A percentile compares a stretch with the other conserved stretches of the same genome.
Conservation (phyloP, 108 stramenopile species). For the Skeletonema potamos region DNA sequence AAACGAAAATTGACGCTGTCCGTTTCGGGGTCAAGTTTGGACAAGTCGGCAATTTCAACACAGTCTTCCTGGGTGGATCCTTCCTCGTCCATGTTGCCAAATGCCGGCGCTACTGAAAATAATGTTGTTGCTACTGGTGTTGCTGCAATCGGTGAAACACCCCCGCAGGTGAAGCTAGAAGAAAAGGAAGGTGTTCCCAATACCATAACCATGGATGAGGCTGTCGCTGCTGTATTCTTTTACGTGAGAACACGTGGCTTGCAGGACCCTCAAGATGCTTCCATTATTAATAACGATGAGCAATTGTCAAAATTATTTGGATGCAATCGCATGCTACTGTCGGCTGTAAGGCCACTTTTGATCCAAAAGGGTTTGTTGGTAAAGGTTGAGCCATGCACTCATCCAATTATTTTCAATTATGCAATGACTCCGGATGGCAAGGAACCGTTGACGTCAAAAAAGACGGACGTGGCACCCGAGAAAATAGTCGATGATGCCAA, state of each 20-base stretch:
- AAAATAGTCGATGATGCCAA: slow-evolving; percentile 18
- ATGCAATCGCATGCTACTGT: slow-evolving; percentile 68
- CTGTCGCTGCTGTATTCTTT: slow-evolving; percentile 52
- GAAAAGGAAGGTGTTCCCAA: slow-evolving; percentile 73
- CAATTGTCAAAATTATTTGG: slow-evolving; percentile 58
- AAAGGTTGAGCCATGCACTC: slow-evolving; percentile 32
- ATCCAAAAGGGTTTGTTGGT: slow-evolving; percentile 52
- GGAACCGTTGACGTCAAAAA: slow-evolving; percentile 21
- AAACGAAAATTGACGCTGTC: slow-evolving; percentile 27
- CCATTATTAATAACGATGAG: slow-evolving; percentile 64
- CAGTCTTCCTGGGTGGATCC: not conserved
- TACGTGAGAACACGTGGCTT: slow-evolving; percentile 67
- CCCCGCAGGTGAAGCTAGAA: slow-evolving; percentile 11
- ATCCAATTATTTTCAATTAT: slow-evolving; percentile 50
- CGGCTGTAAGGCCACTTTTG: slow-evolving; percentile 52
- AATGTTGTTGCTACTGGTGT: not conserved
- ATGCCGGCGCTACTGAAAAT: not conserved
- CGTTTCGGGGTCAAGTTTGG: not conserved
- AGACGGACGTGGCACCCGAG: not conserved
- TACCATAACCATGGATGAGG: slow-evolving; percentile 72
- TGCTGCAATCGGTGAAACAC: not conserved
- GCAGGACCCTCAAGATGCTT: slow-evolving; percentile 58
- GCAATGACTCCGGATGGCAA: slow-evolving; percentile 46
- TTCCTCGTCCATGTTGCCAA: slow-evolving; percentile 2
- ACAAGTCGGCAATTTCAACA: slow-evolving; percentile 7